phyloP scores from a whole-genome alignment of 371 early-diverging fungal genomes.

The Saksenaea oblongispora region DNA sequence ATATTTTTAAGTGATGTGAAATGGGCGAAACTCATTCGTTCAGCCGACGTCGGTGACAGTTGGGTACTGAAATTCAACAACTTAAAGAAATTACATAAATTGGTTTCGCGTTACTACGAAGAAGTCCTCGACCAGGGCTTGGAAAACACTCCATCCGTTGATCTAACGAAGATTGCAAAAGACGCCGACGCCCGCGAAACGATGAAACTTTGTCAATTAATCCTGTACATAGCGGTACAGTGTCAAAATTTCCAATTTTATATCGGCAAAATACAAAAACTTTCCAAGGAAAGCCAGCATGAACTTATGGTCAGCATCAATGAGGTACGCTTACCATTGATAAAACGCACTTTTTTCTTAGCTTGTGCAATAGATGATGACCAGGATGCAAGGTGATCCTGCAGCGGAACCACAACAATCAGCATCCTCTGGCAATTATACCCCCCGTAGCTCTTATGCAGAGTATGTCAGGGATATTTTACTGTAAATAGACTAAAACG shows the following conservation, averaged over 20 bases:
- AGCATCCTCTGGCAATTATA: constrained; percentile 17
- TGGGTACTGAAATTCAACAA: constrained; percentile 94
- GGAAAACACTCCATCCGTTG: constrained; percentile 58
- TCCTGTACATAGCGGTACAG: constrained; percentile 84
- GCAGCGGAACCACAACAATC: constrained; percentile 11
- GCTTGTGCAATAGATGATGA: constrained; percentile 12
- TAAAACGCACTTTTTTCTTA: neutral
- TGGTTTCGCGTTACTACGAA: constrained; percentile 83
- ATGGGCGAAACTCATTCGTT: constrained; percentile 83
- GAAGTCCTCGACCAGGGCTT: constrained; percentile 69
- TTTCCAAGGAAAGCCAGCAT: constrained; percentile 73
- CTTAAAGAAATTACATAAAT: constrained; percentile 83
- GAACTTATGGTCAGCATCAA: constrained; percentile 89
- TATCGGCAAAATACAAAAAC: constrained; percentile 78
- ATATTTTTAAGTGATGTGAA: constrained; percentile 67
- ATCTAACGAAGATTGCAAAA: constrained; percentile 82
- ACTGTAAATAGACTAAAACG: neutral
- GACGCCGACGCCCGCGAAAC: constrained; percentile 71
- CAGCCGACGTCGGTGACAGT: constrained; percentile 81
- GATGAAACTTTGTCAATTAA: constrained; percentile 77
- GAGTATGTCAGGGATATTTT: constrained; percentile 9
- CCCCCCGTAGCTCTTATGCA: constrained; percentile 28
- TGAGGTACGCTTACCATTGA: constrained; percentile 32
- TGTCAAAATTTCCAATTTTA: constrained; percentile 76
- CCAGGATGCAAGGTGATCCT: constrained; percentile 11